Percentiles rank a stretch among this genome's conserved stretches.
These are phyloP conservation scores for Cordyceps cateniannulata DNA, from an alignment of 2,329 filamentous ascomycete species.

Conservation along the genomic window DNA sequence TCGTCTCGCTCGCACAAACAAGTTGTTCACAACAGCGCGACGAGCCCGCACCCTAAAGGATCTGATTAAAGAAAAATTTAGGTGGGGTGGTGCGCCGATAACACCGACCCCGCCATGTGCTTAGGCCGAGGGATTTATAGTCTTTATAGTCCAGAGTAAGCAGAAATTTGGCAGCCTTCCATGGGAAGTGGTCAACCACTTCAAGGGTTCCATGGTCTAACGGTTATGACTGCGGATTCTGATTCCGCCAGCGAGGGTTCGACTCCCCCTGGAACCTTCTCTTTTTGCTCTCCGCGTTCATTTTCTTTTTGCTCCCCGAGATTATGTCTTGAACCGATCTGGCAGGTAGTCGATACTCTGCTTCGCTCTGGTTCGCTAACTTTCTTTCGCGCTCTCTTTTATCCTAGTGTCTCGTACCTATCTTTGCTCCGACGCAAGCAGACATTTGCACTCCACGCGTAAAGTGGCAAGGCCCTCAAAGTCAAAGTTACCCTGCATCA, in stretches of 20 bases:
- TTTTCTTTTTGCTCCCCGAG: neutral
- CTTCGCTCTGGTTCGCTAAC: no score
- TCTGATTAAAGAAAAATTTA: constrained; percentile 16
- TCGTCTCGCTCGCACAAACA: constrained; percentile 9
- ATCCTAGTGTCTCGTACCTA: no score
- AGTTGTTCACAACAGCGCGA: constrained; percentile 1
- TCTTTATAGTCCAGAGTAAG: constrained; percentile 1
- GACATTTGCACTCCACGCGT: neutral
- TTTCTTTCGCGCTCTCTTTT: no score
- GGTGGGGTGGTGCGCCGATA: constrained; percentile 17
- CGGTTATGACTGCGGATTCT: constrained; percentile 32
- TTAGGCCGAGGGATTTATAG: neutral
- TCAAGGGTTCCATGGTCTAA: constrained; percentile 30
- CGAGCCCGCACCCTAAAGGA: constrained; percentile 2
- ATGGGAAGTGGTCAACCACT: constrained; percentile 23
- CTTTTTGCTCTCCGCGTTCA: neutral
- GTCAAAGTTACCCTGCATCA: neutral
- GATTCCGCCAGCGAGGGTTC: constrained; percentile 32
- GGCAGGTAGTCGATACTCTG: no score
- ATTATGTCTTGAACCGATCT: no score
- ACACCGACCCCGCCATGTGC: constrained; percentile 13
- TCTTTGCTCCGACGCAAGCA: no score
- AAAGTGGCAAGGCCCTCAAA: neutral
- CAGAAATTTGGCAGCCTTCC: neutral
- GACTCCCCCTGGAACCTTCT: constrained; percentile 30